Percentiles rank a stretch among this genome's conserved stretches.
phyloP scores from a whole-genome alignment of 2,329 filamentous ascomycete genomes.

The Talaromyces albobiverticillius region DNA sequence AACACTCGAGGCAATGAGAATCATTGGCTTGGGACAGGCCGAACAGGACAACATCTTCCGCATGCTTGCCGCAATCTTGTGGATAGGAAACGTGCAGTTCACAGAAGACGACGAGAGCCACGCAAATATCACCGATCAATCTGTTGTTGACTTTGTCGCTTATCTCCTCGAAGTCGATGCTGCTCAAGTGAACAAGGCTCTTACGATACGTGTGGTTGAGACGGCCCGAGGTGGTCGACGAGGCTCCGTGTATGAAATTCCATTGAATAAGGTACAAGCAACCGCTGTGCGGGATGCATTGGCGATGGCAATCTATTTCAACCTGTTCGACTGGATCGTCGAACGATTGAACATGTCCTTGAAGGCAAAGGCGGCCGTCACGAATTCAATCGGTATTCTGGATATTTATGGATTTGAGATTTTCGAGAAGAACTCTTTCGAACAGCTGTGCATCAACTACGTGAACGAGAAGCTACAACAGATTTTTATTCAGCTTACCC shows the following conservation, averaged over 20 bases:
- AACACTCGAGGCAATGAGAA: conserved; percentile 88
- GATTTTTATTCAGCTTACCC: conserved; percentile 95
- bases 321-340: conserved; percentile 98
- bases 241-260: conserved; percentile 68
- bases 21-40: conserved; percentile 81
- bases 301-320: conserved; percentile 94
- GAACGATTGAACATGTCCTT: conserved; percentile 85
- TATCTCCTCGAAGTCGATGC: conserved; percentile 88
- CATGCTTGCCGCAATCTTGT: conserved; percentile 86
- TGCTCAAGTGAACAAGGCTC: conserved; percentile 74
- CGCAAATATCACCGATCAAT: conserved; percentile 80
- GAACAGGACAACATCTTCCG: conserved; percentile 98
- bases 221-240: conserved; percentile 63
- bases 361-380: conserved; percentile 69
- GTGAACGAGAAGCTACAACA: conserved; percentile 99
- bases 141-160: conserved; percentile 89
- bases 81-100: conserved; percentile 94
- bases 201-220: conserved; percentile 84
- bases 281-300: conserved; percentile 83
- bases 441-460: conserved; percentile 99
- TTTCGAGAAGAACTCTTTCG: conserved; percentile 98
- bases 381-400: conserved; percentile 90
- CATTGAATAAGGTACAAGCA: conserved; percentile 84
- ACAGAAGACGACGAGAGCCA: conserved; percentile 85
- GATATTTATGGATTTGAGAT: conserved; percentile 99